Base-by-base conservation (phyloP, 164 flowering plant genomes). In the Vitis amurensis region DNA sequence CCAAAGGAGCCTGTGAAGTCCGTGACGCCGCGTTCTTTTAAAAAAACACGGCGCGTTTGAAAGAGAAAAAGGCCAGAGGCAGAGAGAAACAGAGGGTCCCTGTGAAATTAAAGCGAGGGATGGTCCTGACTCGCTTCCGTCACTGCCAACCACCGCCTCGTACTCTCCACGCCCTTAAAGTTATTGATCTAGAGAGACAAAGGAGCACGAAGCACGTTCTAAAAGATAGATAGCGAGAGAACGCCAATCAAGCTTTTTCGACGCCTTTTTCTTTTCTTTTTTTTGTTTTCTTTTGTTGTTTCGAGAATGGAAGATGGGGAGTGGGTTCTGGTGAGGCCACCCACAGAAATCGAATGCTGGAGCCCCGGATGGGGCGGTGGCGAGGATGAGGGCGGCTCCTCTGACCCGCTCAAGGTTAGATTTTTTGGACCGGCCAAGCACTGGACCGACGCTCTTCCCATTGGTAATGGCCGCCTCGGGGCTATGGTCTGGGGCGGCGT, bases 401-500 rank as follows among this genome's bases (percentile, higher is more conserved):
- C 79, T 11, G 72, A 66, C 67, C 86, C 82, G 17, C 78, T 94
- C 66, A 87, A 89, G 81, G 71, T 94, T 37, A 78, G 63, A 48
- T 95, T 88, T 53, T 23, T 69, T 29, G 94, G 69, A 48, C 90
- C 95, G 0, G 92, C 97, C 2, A 83, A 75, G 82, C 86, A 87
- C 76, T 94, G 95, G 97, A 94, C 97, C n/a, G 97, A 94, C 60
- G 97, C 97, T 8, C 63, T 82, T 51, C 95, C 99, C 15, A 87
- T 92, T 61, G 99, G 99, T 11, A 94, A 94, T 81, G 99, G 99
- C 37, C 87, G 97, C 7, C 89, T 94, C 56, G 99, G 99, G 2
- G 95, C 95, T 55, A 94, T 92, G 99, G 86, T 94, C 2, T 90
- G 97, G 97, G 99, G 99, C 16, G 90, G 89, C 9, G 90, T 91